These are phyloP conservation scores for Berkeleyomyces basicola DNA, from an alignment of 2,329 filamentous ascomycete genomes.

Conservation along the genomic window DNA sequence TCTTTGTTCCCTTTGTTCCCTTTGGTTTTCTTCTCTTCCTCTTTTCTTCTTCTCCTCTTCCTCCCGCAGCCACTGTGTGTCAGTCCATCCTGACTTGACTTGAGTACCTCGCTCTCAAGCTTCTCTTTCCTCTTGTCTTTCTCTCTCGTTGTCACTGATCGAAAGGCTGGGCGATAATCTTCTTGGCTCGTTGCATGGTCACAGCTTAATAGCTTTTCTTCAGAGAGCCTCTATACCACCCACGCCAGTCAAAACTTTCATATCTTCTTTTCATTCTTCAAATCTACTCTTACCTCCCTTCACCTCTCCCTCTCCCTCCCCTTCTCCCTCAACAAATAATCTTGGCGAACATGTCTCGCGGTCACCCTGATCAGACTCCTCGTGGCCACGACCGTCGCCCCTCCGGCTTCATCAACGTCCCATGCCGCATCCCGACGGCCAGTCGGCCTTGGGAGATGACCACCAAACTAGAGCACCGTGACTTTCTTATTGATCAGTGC, in stretches of 20 bases:
- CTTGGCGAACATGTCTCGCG: not conserved
- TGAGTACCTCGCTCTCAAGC: not conserved
- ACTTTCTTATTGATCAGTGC: constrained; percentile 10
- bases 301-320: not conserved
- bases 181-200: no score
- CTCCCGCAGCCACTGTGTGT: not conserved
- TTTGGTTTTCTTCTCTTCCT: not conserved
- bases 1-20: not conserved
- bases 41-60: not conserved
- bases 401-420: not conserved
- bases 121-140: no score
- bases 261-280: not conserved
- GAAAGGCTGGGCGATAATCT: no score
- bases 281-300: not conserved
- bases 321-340: not conserved
- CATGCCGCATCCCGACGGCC: constrained; percentile 1
- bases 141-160: no score
- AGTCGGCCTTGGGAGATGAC: constrained; percentile 12
- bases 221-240: not conserved
- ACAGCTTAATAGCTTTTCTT: no score
- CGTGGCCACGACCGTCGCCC: not conserved
- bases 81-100: not conserved
- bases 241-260: not conserved
- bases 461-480: not conserved
- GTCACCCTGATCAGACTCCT: not conserved